Evolutionary conservation across 2,329 filamentous ascomycete species (phyloP), one percentile per base, ranked within the genome.

Genomic region (Lachnellula suecica): DNA sequence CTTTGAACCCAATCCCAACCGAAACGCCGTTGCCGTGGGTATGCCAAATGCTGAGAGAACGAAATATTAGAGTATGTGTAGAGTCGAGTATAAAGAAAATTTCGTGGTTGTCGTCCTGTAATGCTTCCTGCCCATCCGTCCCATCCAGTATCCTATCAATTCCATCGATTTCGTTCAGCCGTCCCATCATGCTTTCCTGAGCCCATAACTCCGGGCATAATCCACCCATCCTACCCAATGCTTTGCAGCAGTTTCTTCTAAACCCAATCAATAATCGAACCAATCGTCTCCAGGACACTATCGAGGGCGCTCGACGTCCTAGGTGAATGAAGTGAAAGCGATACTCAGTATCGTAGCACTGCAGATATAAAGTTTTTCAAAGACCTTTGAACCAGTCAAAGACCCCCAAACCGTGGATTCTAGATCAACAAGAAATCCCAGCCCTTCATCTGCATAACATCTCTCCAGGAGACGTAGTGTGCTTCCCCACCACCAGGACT

Each of bases 361-460:
- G 47, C 45, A 54, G 47, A 46, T 45, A 53, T 48, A 52, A 55
- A 51, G 52, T 54, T 55, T 56, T 54, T 56, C 50, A 44, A 35
- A 54, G 40, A 54, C 34, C 41, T 56, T 42, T 47, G 58, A 58
- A 44, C 60, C 58, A 55, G 59, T 59, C 44, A 29, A 59, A 51
- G 52, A 49, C 24, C 37, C 51, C 37, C 42, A 49, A 52, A 37
- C 43, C 24, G 37, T 35, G 29, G 35, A 29, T 45, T 47, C 63
- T 74, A 96, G 73, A 97, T 92, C 71, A 97, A 82, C 71, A 97
- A 79, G 75, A 91, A 94, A 70, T 96, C 90, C 92, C 91, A 96
- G 63, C 84, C 84, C 76, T 93, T 94, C 74, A 87, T 83, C 74
- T 83, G 84, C 91, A 97, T 96, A 68, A 93, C 83, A 74, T 96